Base-by-base conservation (phyloP, 179 eudicot genomes). In the Heliamphora pulchella region DNA sequence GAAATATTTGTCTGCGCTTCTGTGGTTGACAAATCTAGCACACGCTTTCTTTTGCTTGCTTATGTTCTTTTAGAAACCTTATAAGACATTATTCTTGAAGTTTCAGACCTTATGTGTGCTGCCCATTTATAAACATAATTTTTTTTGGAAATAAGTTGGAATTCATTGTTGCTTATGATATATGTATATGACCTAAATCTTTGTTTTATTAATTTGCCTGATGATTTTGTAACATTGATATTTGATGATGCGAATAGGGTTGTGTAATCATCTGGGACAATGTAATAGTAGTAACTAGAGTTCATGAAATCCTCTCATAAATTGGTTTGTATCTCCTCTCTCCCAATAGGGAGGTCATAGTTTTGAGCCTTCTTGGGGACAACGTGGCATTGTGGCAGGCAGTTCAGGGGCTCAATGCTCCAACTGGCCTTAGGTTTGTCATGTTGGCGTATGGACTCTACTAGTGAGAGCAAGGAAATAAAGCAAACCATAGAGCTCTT, bases 11-110 rank as follows among this genome's bases (percentile, higher is more conserved):
- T 20, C 17, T 62, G 58, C n/a, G 39, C 47, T 61, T 75, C 17
- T 44, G 4, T 76, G n/a, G 54, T 78, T 77, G 8, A 61, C 50
- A 50, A 50, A 77, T 41, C 31, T 20, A n/a, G n/a, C 39, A 15
- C 44, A 41, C 55, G 61, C 69, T 63, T 71, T 70, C 59, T 61
- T 57, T 67, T 68, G 59, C 61, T 70, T 51, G 15, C 84, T 69
- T 66, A 14, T 53, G 6, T 59, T 61, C 18, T 59, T 73, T 44
- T 54, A 46, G 7, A 3, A 53, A 55, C 5, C 65, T 54, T 65
- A 14, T 48, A 62, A 57, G 2, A 66, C 54, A 10, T 3, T 5
- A n/a, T 53, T 51, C 14, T 53, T 3, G 1, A 65, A 53, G 39
- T 78, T 78, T 50, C 17, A 15, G 51, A 51, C 39, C 73, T 65